These are phyloP conservation scores for Lumnitzera littorea DNA, from an alignment of 345 rosid species.

Conservation along the genomic window DNA sequence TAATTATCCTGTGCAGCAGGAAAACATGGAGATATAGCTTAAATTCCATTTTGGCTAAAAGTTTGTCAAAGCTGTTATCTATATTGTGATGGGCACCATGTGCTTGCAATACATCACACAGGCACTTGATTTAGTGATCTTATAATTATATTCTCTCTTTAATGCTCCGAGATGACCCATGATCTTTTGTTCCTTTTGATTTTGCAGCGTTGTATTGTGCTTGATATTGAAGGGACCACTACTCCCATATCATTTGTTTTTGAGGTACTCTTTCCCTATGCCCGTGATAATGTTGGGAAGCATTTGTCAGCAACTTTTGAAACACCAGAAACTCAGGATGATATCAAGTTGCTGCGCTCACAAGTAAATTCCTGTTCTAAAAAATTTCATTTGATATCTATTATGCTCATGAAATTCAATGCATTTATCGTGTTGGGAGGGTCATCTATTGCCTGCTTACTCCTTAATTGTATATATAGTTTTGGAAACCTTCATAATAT, in stretches of 20 bases:
- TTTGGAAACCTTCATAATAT: no score
- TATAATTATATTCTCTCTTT: no score
- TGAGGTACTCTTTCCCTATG: slow-evolving; percentile 90
- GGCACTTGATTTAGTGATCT: no score
- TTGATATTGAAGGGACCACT: slow-evolving; percentile 97
- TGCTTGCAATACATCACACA: no score
- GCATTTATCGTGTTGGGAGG: background rate
- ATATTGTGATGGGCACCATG: no score
- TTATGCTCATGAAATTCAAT: background rate
- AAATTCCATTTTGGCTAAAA: no score
- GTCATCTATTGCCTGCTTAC: background rate
- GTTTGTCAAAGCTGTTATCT: no score
- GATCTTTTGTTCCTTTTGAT: slow-evolving; percentile 10
- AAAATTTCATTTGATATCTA: background rate
- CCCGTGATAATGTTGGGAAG: slow-evolving; percentile 77
- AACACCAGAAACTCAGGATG: slow-evolving; percentile 72
- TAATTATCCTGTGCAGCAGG: background rate
- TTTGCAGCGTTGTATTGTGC: slow-evolving; percentile 74
- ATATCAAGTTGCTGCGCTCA: slow-evolving; percentile 57
- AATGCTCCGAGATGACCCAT: background rate
- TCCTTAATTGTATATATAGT: no score
- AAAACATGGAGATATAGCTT: background rate
- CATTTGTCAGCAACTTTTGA: slow-evolving; percentile 65
- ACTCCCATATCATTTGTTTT: slow-evolving; percentile 91
- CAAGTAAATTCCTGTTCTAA: slow-evolving; percentile 42